Conservation (phyloP, 129 eudicot genomes). For the Flaveria bidentis region DNA sequence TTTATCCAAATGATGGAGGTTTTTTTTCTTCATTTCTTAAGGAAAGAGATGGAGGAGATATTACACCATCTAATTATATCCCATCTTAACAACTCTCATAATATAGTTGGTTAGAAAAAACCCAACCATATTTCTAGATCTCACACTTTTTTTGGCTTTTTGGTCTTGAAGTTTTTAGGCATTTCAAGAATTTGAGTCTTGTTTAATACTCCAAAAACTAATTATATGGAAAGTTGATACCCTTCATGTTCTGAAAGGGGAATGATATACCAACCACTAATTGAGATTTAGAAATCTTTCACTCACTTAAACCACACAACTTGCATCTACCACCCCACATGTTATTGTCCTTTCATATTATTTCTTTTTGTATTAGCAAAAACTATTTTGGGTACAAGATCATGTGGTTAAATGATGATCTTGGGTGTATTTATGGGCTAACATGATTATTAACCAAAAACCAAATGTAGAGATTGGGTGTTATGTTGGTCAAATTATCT, state of each 20-base stretch:
- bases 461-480: conserved; percentile 31
- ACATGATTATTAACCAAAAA: conserved; percentile 30
- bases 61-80: conserved; percentile 42
- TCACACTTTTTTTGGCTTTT: conserved; percentile 37
- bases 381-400: conserved; percentile 23
- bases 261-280: conserved; percentile 38
- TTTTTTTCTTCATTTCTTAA: not conserved
- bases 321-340: conserved; percentile 26
- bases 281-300: conserved; percentile 28
- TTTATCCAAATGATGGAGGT: not conserved
- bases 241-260: conserved; percentile 24
- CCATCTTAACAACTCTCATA: conserved; percentile 33
- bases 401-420: conserved; percentile 18
- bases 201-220: conserved; percentile 25
- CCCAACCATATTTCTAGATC: conserved; percentile 37
- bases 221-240: conserved; percentile 20
- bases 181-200: conserved; percentile 33
- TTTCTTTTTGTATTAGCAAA: conserved; percentile 26
- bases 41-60: conserved; percentile 32
- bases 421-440: conserved; percentile 19
- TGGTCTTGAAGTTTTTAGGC: conserved; percentile 51
- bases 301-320: conserved; percentile 20
- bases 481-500: conserved; percentile 28
- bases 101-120: conserved; percentile 42
- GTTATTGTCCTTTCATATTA: conserved; percentile 14